These are phyloP conservation scores for Leishmania arabica DNA, from an alignment of 208 protist species.

Conservation along the genomic window DNA sequence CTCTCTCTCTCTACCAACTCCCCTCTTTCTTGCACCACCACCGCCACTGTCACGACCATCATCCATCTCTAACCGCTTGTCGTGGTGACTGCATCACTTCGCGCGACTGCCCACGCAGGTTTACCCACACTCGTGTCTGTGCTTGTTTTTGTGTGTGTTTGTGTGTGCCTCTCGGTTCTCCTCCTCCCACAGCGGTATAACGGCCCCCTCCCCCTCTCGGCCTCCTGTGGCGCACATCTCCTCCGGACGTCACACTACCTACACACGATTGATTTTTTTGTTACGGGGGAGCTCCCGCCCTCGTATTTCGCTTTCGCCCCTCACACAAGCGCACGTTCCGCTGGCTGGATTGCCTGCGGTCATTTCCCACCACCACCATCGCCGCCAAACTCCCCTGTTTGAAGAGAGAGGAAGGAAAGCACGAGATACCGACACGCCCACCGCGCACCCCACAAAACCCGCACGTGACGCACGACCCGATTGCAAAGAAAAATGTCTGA, in stretches of 20 bases:
- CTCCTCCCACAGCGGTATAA: neutral
- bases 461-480: neutral
- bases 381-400: no score
- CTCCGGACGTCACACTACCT: no score
- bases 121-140: neutral
- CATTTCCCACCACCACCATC: no score
- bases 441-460: neutral
- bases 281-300: no score
- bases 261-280: no score
- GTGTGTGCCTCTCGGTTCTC: neutral
- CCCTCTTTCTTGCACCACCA: neutral
- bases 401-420: neutral
- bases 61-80: neutral
- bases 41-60: neutral
- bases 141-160: neutral
- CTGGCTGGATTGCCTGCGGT: no score
- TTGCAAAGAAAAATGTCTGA: neutral
- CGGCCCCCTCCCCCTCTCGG: no score
- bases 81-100: neutral
- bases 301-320: no score
- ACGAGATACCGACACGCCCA: no score
- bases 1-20: neutral
- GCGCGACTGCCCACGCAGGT: neutral
- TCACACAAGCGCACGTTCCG: no score
- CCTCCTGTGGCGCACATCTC: no score